Conservation (phyloP, 1,139 yeast genomes). For the Candida tetrigidarum region DNA sequence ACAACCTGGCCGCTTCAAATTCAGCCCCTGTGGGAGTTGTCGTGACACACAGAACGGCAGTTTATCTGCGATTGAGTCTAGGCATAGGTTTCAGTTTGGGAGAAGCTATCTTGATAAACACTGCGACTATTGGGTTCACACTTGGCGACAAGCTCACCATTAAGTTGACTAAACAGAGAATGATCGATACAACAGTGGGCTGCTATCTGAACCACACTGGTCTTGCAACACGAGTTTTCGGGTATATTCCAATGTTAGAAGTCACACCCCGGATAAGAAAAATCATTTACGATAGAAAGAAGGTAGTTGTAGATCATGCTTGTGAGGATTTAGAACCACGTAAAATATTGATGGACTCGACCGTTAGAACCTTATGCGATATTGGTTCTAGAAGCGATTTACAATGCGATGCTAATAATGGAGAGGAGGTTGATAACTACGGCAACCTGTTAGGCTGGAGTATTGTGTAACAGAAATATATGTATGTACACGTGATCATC, state of each 20-base stretch:
- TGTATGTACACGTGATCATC: neutral
- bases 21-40: conserved; percentile 10
- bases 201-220: conserved; percentile 5
- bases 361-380: conserved; percentile 12
- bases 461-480: conserved; percentile 4
- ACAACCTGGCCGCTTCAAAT: neutral
- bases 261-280: conserved; percentile 7
- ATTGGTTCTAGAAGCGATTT: conserved; percentile 13
- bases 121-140: conserved; percentile 10
- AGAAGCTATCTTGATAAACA: conserved; percentile 6
- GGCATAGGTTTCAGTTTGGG: conserved; percentile 4
- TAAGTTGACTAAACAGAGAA: conserved; percentile 6
- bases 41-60: conserved; percentile 9
- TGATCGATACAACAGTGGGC: conserved; percentile 9
- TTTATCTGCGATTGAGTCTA: conserved; percentile 7
- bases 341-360: conserved; percentile 7
- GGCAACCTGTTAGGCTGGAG: conserved; percentile 14
- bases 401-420: conserved; percentile 11
- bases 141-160: conserved; percentile 10
- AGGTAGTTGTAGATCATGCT: neutral
- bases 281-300: conserved; percentile 4
- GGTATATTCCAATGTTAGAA: conserved; percentile 11
- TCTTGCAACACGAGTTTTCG: conserved; percentile 8
- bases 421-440: conserved; percentile 9
- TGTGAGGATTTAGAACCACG: conserved; percentile 4